Percentiles rank a stretch among this genome's conserved stretches.
Conservation (phyloP, 129 eudicot species). For the Smallanthus sonchifolius region DNA sequence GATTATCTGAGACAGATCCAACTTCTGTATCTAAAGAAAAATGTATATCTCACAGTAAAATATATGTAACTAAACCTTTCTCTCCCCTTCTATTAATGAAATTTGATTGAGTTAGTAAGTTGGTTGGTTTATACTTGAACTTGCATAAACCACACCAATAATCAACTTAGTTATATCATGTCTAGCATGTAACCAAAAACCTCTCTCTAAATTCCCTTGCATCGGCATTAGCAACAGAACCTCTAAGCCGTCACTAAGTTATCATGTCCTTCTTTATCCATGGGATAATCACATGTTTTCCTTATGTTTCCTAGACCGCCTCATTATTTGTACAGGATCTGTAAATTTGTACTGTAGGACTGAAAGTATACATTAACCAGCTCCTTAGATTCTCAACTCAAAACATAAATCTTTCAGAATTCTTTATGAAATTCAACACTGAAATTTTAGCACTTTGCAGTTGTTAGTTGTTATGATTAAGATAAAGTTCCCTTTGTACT, state of each 20-base stretch:
- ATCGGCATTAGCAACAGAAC: not conserved
- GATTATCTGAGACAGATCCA: not conserved
- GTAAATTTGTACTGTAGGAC: not conserved
- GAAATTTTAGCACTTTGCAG: not conserved
- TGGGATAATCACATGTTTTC: too few relatives aligned
- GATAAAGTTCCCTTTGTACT: constrained; percentile 4
- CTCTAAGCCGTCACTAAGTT: not conserved
- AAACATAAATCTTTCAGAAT: too few relatives aligned
- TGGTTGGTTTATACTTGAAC: not conserved
- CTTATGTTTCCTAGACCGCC: not conserved
- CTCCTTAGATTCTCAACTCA: not conserved
- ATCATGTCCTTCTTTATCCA: not conserved
- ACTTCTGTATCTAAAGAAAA: constrained; percentile 5
- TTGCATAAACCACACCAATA: not conserved
- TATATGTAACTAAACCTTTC: not conserved
- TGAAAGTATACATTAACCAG: not conserved
- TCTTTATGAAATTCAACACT: not conserved
- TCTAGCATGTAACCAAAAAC: not conserved
- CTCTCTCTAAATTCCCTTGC: not conserved
- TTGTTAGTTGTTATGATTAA: not conserved
- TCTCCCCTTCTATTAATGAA: not conserved
- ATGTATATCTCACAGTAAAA: not conserved
- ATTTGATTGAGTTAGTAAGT: constrained; percentile 1
- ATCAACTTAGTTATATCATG: not conserved
- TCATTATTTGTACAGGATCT: not conserved